Evolutionary conservation across 805 yeast species (phyloP).

Genomic region (Myxozyma sirexii): DNA sequence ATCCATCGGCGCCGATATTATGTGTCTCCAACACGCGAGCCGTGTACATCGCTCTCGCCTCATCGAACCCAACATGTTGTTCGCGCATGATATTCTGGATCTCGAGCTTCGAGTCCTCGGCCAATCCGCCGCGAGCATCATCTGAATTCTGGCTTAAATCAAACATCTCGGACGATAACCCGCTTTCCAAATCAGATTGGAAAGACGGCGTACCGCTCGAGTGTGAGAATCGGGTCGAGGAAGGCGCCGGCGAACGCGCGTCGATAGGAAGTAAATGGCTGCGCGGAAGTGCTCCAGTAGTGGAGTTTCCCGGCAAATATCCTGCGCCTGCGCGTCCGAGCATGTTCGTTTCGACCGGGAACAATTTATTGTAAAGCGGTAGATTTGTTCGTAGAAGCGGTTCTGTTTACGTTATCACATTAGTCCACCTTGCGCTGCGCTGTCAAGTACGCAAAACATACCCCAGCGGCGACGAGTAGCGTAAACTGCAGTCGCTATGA

Average conservation of each 20-base stretch:
- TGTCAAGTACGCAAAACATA: background rate
- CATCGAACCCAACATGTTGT: conserved; percentile 60
- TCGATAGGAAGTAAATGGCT: conserved; percentile 20
- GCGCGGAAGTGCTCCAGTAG: conserved; percentile 26
- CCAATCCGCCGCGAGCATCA: conserved; percentile 67
- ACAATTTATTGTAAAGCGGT: conserved; percentile 11
- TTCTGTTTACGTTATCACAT: conserved; percentile 1
- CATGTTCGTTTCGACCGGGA: conserved; percentile 11
- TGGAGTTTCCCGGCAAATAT: conserved; percentile 26
- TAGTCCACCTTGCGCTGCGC: background rate
- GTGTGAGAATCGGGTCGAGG: conserved; percentile 6
- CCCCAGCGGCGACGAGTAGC: conserved; percentile 30
- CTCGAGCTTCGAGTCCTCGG: conserved; percentile 54
- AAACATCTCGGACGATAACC: conserved; percentile 62
- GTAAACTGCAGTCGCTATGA: conserved; percentile 19
- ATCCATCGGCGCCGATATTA: conserved; percentile 64
- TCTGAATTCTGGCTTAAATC: conserved; percentile 51
- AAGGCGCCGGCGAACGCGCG: background rate
- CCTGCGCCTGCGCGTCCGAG: conserved; percentile 30
- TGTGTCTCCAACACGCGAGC: conserved; percentile 51
- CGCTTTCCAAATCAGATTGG: conserved; percentile 56
- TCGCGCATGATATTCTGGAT: conserved; percentile 59
- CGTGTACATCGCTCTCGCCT: conserved; percentile 63
- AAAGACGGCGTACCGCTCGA: conserved; percentile 36
- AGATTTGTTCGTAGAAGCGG: conserved; percentile 10